A percentile compares a stretch with the other conserved stretches of the same genome.
Conservation (phyloP, 2,329 filamentous ascomycete species). For the Grosmannia clavigera region DNA sequence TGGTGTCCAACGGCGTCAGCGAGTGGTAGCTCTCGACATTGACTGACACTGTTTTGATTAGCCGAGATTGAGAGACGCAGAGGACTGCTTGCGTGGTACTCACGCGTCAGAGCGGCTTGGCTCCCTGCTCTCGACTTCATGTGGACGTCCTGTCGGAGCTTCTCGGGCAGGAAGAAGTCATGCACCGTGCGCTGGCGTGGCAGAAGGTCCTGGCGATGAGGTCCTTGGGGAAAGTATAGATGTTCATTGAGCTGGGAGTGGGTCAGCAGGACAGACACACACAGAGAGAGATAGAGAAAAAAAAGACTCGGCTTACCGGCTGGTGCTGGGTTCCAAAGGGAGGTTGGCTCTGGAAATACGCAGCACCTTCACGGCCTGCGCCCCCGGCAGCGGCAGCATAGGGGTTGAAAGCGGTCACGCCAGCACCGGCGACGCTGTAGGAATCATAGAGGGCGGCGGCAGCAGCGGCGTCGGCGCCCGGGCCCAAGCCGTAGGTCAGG, state of each 20-base stretch:
- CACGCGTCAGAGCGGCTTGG: slow-evolving; percentile 60
- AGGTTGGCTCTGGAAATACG: slow-evolving; percentile 53
- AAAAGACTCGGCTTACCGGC: slow-evolving; percentile 37
- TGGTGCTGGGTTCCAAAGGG: slow-evolving; percentile 42
- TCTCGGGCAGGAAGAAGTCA: slow-evolving; percentile 85
- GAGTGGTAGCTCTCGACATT: slow-evolving; percentile 77
- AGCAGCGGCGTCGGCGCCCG: slow-evolving; percentile 3
- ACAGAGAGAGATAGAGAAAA: background rate
- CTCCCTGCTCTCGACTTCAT: slow-evolving; percentile 76
- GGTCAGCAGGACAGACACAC: background rate
- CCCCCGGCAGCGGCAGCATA: slow-evolving; percentile 59
- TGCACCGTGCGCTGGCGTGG: slow-evolving; percentile 78
- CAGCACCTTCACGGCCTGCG: slow-evolving; percentile 42
- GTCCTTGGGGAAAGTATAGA: slow-evolving; percentile 76
- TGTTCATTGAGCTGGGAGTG: slow-evolving; percentile 65
- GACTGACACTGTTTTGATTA: slow-evolving; percentile 24
- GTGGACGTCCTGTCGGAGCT: slow-evolving; percentile 76
- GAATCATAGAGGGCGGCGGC: slow-evolving; percentile 5
- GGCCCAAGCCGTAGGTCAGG: slow-evolving; percentile 1
- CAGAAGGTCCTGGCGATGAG: slow-evolving; percentile 67
- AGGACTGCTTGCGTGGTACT: background rate
- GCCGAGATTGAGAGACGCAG: background rate
- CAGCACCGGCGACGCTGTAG: slow-evolving; percentile 1
- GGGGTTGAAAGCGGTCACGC: slow-evolving; percentile 46
- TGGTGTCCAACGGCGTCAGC: slow-evolving; percentile 76